Conservation (phyloP, 2,329 filamentous ascomycete species). For the Penicillium janthinellum region DNA sequence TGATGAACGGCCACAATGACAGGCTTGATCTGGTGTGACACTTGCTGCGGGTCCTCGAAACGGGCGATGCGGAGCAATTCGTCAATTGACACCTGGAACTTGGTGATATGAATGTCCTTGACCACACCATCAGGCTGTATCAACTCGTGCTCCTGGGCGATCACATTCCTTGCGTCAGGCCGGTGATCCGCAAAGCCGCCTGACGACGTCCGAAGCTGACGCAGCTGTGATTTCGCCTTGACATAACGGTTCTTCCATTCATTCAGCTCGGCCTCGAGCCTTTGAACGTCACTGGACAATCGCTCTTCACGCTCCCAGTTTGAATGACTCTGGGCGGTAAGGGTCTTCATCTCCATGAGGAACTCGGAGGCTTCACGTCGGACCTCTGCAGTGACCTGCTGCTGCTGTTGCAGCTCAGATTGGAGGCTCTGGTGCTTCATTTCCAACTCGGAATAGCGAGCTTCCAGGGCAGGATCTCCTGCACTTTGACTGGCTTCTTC, state of each 20-base stretch:
- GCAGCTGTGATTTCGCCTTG: constrained; percentile 81
- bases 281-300: constrained; percentile 72
- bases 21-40: constrained; percentile 83
- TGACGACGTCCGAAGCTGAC: constrained; percentile 77
- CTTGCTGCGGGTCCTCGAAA: constrained; percentile 68
- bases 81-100: constrained; percentile 92
- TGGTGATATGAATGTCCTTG: constrained; percentile 89
- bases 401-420: constrained; percentile 68
- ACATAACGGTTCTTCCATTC: constrained; percentile 92
- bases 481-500: constrained; percentile 41
- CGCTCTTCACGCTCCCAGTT: constrained; percentile 81
- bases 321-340: constrained; percentile 77
- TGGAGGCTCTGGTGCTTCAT: constrained; percentile 68
- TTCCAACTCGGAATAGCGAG: constrained; percentile 60
- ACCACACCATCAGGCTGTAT: constrained; percentile 74
- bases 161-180: constrained; percentile 40
- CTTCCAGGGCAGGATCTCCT: constrained; percentile 59
- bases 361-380: constrained; percentile 80
- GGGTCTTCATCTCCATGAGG: constrained; percentile 81
- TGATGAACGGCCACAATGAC: constrained; percentile 80
- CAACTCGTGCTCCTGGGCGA: constrained; percentile 72
- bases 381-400: constrained; percentile 83
- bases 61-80: constrained; percentile 81
- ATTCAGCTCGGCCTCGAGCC: constrained; percentile 78
- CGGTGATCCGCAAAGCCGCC: constrained; percentile 63